Base-by-base conservation (phyloP, 805 yeast genomes). In the Candida berthetii region DNA sequence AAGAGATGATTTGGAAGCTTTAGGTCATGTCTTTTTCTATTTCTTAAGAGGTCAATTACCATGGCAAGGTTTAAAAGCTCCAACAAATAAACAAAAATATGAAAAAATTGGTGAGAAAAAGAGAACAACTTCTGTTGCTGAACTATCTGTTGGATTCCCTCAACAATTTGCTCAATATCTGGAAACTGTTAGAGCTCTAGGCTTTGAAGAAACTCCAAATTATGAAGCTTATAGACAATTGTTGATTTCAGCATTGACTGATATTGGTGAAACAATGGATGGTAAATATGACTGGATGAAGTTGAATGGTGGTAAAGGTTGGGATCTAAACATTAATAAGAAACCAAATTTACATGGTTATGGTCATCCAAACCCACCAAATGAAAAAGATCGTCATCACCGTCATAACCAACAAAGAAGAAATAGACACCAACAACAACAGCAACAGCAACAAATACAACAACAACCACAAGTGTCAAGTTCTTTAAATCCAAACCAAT, bases 31-130 rank as follows among this genome's bases (percentile, higher is more conserved):
- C 1, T 85, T 85, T 56, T 77, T 85, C 57, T 85, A 85, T 61
- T 85, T 85, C 54, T 61, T 84, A 42, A 74, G 85, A 55, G 93
- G 95, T 24, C 82, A 80, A 47, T 70, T 85, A 57, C 95, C 95
- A 36, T 85, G 95, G 95, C 95, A 85, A 64, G 95, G 95, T n/a
- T 66, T 85, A 45, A 85, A 84, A 62, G 93, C 91, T 2, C 88
- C 88, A 44, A 84, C 87, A n/a, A 85, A 85, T 60, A 85, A 85
- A 59, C 74, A 79, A 49, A 85, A 85, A 60, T 85, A 85, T 58
- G 93, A 85, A 60, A 85, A 84, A 57, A 85, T 85, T 60, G 93
- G 93, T 24, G 84, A 83, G 49, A 83, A 83, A 54, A 85, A 85
- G 60, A 81, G 82, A 56, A 71, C 82, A 14, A 79, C 89, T 2